Base-by-base conservation (phyloP, 768 basidiomycete species). In the Leccinum boreale region DNA sequence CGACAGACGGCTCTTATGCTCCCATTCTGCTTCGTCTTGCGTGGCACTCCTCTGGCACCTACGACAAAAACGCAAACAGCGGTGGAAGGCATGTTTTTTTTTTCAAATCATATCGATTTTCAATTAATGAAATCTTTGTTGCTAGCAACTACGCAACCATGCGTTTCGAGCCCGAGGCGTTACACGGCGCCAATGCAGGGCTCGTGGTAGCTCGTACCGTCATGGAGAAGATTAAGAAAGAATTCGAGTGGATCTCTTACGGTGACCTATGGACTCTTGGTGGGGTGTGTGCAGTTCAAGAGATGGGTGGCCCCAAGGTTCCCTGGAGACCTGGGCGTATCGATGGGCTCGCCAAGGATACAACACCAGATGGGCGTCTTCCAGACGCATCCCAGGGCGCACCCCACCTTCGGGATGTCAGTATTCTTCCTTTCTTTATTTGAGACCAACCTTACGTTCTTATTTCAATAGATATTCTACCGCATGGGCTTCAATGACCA, bases 221-320 rank as follows among this genome's bases (percentile, higher is more conserved):
- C 58, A 87, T 98, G 84, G 91, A 97, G 69, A 81, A 89, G 56
- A 73, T 98, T 69, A 95, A 98, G 78, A 67, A 85, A 53, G 84
- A 96, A 65, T 92, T 89, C 78, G 81, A 86, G 0, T 95, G 94
- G 93, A 97, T 98, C 63, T 89, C 84, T 57, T 98, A 97, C 72
- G 95, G 94, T 62, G 95, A 98, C 71, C 79, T 97, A 56, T 97
- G 95, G 94, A 99, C 96, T 24, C 87, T 99, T 39, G 96, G 78
- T 54, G 96, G 96, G 69, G 95, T 98, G 57, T 84, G 83, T 62
- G 94, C 95, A 54, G 77, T 98, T 52, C 90, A 91, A 79, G 96
- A 98, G 79, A 89, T 94, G 83, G 87, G 83, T 55, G 96, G 96
- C 14, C 96, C 96, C 47, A 86, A 88, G 73, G 78, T 98, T 67